Conservation (phyloP, 1,284 basidiomycete genomes). For the Cryptococcus sp. region DNA sequence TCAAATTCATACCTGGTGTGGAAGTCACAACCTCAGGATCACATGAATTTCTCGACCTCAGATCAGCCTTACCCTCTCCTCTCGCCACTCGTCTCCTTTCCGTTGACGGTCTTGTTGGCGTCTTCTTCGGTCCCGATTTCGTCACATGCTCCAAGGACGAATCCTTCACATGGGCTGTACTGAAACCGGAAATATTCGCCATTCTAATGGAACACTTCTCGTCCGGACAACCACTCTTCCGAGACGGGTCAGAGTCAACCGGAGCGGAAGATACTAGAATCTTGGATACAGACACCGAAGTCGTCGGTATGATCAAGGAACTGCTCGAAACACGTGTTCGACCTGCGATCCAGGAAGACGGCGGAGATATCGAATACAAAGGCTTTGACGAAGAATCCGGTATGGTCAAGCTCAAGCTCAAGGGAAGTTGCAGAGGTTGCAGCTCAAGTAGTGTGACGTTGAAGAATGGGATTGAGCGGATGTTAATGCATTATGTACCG, state of each 20-base stretch:
- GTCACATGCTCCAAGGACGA: constrained; percentile 92
- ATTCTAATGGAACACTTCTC: constrained; percentile 97
- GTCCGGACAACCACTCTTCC: constrained; percentile 77
- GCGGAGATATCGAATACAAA: constrained; percentile 54
- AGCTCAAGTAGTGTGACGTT: constrained; percentile 88
- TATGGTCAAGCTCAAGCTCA: constrained; percentile 72
- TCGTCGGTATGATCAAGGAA: constrained; percentile 99
- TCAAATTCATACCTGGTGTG: constrained; percentile 95
- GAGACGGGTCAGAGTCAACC: constrained; percentile 61
- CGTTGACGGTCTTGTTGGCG: constrained; percentile 77
- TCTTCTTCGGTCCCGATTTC: constrained; percentile 98
- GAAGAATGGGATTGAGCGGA: constrained; percentile 93
- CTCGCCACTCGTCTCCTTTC: constrained; percentile 90
- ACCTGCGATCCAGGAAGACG: constrained; percentile 80
- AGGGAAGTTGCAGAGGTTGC: constrained; percentile 95
- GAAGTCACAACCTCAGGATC: constrained; percentile 71
- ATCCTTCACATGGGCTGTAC: constrained; percentile 76
- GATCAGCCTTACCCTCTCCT: constrained; percentile 75
- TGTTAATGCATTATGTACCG: constrained; percentile 99
- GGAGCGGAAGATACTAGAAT: constrained; percentile 93
- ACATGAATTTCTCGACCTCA: constrained; percentile 89
- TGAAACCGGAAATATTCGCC: constrained; percentile 99
- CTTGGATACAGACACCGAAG: constrained; percentile 92
- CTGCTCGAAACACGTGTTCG: constrained; percentile 89
- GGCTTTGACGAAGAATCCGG: constrained; percentile 54